These are phyloP conservation scores for Dillenia turbinata DNA, from an alignment of 164 flowering plant genomes.

Conservation along the genomic window DNA sequence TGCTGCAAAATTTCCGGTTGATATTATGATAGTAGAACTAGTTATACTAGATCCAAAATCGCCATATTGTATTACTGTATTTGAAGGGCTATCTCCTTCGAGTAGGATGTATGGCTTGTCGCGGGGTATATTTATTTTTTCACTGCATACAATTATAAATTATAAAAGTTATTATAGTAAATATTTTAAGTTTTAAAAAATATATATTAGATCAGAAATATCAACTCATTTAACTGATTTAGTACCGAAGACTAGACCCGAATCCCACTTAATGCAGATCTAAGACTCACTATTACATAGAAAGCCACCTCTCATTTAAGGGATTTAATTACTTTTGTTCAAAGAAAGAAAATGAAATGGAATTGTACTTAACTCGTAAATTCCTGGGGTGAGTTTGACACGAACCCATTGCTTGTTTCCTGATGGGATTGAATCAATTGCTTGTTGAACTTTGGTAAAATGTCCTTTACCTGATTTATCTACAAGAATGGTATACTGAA, in stretches of 20 bases:
- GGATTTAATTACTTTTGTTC: not conserved
- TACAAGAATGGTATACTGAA: conserved; percentile 10
- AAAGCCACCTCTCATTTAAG: too few relatives aligned
- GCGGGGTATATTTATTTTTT: not conserved
- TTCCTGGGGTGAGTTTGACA: conserved; percentile 14
- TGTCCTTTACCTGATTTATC: conserved; percentile 15
- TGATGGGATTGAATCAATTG: conserved; percentile 25
- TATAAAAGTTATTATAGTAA: not conserved
- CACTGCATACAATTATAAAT: conserved; percentile 4
- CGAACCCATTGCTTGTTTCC: conserved; percentile 20
- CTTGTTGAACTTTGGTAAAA: conserved; percentile 22
- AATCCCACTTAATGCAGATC: too few relatives aligned
- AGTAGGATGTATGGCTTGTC: conserved; percentile 11
- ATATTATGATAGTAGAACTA: not conserved
- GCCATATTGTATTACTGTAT: not conserved
- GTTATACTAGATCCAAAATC: not conserved
- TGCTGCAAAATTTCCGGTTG: not conserved
- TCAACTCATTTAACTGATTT: not conserved
- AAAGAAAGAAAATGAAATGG: not conserved
- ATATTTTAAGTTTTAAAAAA: not conserved
- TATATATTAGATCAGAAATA: not conserved
- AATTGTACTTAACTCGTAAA: conserved; percentile 16
- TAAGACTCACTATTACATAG: too few relatives aligned
- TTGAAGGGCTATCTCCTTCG: not conserved
- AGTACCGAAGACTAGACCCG: not conserved